Percentiles rank a stretch among this genome's conserved stretches.
Evolutionary conservation across 768 basidiomycete species (phyloP).

Genomic region (Podaxis sp.): DNA sequence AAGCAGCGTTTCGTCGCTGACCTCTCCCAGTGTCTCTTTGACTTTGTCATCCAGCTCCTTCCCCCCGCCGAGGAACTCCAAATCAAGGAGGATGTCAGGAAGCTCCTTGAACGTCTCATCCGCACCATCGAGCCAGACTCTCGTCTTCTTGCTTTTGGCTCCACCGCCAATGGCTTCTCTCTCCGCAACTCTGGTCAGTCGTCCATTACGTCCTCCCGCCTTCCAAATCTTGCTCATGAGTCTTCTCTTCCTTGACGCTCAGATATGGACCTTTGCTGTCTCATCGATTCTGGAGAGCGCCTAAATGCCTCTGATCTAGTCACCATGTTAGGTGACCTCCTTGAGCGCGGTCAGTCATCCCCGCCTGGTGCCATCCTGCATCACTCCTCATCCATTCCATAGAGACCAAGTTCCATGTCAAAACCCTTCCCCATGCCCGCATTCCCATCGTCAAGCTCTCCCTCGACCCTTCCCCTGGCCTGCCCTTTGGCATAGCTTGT

Average conservation of each 20-base stretch:
- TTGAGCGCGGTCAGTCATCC: constrained; percentile 78
- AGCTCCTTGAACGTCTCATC: constrained; percentile 92
- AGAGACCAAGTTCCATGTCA: constrained; percentile 97
- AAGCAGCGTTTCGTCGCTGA: constrained; percentile 73
- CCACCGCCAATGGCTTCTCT: constrained; percentile 96
- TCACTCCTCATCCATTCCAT: constrained; percentile 18
- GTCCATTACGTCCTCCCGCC: background rate
- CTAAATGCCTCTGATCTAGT: constrained; percentile 87
- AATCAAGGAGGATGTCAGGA: constrained; percentile 95
- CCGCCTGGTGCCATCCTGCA: constrained; percentile 2
- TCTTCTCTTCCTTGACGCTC: too few relatives aligned
- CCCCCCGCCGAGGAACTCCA: constrained; percentile 89
- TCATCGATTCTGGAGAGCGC: constrained; percentile 85
- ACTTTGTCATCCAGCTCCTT: constrained; percentile 90
- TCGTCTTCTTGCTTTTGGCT: constrained; percentile 90
- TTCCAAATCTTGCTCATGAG: too few relatives aligned
- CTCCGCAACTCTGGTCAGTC: constrained; percentile 86
- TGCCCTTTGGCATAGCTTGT: constrained; percentile 89
- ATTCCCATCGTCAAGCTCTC: constrained; percentile 99
- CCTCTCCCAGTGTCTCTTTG: constrained; percentile 88
- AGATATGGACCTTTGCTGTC: constrained; percentile 99
- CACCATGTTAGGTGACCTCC: constrained; percentile 87
- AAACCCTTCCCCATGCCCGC: constrained; percentile 92
- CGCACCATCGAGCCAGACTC: constrained; percentile 92
- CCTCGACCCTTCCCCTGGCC: constrained; percentile 78